Conservation (phyloP, 1,284 basidiomycete genomes). For the Afroboletus lepidellus region DNA sequence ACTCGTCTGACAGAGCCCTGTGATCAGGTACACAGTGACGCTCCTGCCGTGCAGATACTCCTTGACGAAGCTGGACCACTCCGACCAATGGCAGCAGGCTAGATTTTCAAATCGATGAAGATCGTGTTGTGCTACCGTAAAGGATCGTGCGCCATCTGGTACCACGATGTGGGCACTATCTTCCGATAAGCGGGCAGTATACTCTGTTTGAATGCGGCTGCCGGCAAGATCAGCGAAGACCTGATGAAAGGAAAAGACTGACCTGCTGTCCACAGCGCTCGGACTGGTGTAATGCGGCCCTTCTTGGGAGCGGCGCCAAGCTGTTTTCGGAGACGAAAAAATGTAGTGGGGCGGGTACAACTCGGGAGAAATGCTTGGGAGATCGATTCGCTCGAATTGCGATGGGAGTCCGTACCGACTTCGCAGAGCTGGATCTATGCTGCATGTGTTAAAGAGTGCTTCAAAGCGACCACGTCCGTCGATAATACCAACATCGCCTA, state of each 20-base stretch:
- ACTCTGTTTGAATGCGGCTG: not conserved
- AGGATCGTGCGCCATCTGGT: not conserved
- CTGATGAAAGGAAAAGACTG: not conserved
- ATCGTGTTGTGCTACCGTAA: not conserved
- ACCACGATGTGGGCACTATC: not conserved
- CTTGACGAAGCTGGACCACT: not conserved
- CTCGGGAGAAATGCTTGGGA: not conserved
- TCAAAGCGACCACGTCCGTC: not conserved
- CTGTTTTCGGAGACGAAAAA: not conserved
- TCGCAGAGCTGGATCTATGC: not conserved
- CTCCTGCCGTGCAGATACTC: not conserved
- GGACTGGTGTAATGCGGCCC: not conserved
- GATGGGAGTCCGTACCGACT: not conserved
- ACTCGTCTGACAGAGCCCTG: no score
- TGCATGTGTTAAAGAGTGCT: not conserved
- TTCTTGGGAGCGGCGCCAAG: not conserved
- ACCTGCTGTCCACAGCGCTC: not conserved
- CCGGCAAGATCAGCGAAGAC: not conserved
- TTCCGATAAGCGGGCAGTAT: not conserved
- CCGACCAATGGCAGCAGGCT: not conserved
- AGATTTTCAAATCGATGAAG: not conserved
- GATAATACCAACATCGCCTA: not conserved
- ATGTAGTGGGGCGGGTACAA: not conserved
- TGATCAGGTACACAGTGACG: not conserved
- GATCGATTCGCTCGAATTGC: not conserved